Evolutionary conservation across 352 stramenopile species (phyloP), one percentile per base, ranked within the genome.

Genomic region (Aphanomyces stellatus): DNA sequence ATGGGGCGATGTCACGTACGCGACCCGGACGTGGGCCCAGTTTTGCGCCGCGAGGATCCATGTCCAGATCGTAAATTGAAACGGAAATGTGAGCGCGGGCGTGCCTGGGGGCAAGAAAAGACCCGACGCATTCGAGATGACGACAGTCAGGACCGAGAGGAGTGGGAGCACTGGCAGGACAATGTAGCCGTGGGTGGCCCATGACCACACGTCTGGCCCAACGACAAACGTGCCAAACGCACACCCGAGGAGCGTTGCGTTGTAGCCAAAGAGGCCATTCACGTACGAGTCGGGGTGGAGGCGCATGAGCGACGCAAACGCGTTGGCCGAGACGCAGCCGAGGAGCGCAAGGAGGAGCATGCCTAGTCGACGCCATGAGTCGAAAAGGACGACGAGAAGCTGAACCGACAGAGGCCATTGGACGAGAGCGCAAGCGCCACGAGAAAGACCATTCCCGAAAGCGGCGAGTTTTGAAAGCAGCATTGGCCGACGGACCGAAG

Each of bases 401-500:
- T 51, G 42, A 27, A 51, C 42, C 7, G 7, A 51, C 42, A 13
- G 4, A 28, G 30, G 7, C 57, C 57, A 30, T 27, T 10, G 1
- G 40, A 2, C 24, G 57, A 51, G 2, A 46, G 17, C 7, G 15
- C 17, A 10, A 65, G 30, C 13, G 57, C 57, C 5, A 65, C 35
- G 19, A 65, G 30, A 27, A 61, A 70, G 19, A 70, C 13, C 8
- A 70, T 24, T 11, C 64, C 64, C 6, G 64, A 40, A 13, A 70
- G 37, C 19, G 64, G 64, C 25, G 64, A 70, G 61, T 70, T 70
- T 46, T 57, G 46, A 53, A 70, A 70, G 30, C 19, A 48, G 30
- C 33, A 49, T 55, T 70, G 64, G 3, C 64, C 64, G 64, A 70
- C 15, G 4, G 53, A 59, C 11, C 64, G 48, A 2, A 70, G 61